Base-by-base conservation (phyloP, 139 green algal species). In the Tetratostichococcus sp. region DNA sequence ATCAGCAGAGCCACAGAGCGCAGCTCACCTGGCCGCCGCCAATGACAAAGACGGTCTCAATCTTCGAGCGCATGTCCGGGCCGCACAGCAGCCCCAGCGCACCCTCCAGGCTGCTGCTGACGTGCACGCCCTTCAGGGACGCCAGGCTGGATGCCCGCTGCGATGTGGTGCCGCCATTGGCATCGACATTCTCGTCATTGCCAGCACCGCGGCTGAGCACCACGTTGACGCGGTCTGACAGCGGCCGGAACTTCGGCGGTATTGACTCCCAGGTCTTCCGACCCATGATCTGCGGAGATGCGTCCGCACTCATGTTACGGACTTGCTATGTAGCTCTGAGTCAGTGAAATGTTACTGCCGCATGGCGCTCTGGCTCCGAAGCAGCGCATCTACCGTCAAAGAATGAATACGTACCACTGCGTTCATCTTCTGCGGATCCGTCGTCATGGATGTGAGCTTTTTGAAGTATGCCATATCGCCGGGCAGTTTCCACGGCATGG, bases 241-340 rank as follows among this genome's bases (percentile, higher is more conserved):
- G 83, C 1, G 96, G 96, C 4, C 93, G 79, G 80, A 97, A 98
- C 69, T 95, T 95, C 11, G 71, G 43, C 0, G 96, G 96, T 30
- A 99, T 97, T 22, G 87, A 95, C 31, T 99, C 93, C 93, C 94
- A 99, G 0, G 96, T 99, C 70, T 91, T 94, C 17, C 96, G 86
- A n/a, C 96, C 96, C 96, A 99, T 99, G 73, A 99, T 90, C 50
- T 62, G 50, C 50, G 26, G 43, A 62, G 30, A 62, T 62, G 39
- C 8, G 39, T 22, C 8, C n/a, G n/a, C n/a, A n/a, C n/a, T n/a
- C n/a, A n/a, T n/a, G n/a, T n/a, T n/a, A n/a, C n/a, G n/a, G n/a
- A n/a, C n/a, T n/a, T n/a, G n/a, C n/a, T n/a, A 50, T 50, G 14
- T 50, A 50, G 39, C 39, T 50, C 39, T 50, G 8, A 8, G 39